These are phyloP conservation scores for Aspergillus candidus DNA, from an alignment of 2,329 filamentous ascomycete species.

Conservation along the genomic window DNA sequence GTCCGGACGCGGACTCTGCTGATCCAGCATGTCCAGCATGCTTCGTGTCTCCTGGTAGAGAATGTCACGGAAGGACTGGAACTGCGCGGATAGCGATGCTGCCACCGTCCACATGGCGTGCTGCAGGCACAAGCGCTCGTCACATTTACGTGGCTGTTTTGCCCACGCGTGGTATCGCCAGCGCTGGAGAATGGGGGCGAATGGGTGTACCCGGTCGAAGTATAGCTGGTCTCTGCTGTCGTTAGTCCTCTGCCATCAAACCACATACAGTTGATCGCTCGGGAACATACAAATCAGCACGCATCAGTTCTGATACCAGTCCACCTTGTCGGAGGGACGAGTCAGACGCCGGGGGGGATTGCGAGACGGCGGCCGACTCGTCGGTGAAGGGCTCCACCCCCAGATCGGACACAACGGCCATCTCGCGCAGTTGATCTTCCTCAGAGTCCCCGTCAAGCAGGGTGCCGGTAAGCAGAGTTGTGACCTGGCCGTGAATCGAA, in stretches of 20 bases:
- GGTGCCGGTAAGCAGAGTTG: conserved; percentile 9
- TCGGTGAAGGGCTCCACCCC: conserved; percentile 1
- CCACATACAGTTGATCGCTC: too few relatives aligned
- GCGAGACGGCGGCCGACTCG: neutral
- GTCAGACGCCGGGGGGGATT: conserved; percentile 8
- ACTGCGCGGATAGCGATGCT: conserved; percentile 28
- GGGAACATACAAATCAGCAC: conserved; percentile 15
- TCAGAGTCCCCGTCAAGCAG: conserved; percentile 13
- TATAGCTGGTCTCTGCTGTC: conserved; percentile 23
- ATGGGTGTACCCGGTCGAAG: conserved; percentile 26
- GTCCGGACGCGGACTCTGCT: conserved; percentile 3
- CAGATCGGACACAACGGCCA: conserved; percentile 1
- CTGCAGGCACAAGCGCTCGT: conserved; percentile 25
- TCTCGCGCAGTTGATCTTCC: conserved; percentile 11
- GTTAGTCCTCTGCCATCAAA: neutral
- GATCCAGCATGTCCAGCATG: conserved; percentile 18
- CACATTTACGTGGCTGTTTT: conserved; percentile 10
- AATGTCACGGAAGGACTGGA: conserved; percentile 19
- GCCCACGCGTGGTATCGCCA: conserved; percentile 25
- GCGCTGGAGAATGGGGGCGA: conserved; percentile 25
- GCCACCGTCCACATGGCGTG: conserved; percentile 35
- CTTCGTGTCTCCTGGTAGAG: conserved; percentile 24
- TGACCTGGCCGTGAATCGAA: conserved; percentile 14
- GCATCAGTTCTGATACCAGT: conserved; percentile 15
- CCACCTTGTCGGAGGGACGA: conserved; percentile 2